Conservation (phyloP, 2,329 filamentous ascomycete species). For the Rasamsonia emersonii region DNA sequence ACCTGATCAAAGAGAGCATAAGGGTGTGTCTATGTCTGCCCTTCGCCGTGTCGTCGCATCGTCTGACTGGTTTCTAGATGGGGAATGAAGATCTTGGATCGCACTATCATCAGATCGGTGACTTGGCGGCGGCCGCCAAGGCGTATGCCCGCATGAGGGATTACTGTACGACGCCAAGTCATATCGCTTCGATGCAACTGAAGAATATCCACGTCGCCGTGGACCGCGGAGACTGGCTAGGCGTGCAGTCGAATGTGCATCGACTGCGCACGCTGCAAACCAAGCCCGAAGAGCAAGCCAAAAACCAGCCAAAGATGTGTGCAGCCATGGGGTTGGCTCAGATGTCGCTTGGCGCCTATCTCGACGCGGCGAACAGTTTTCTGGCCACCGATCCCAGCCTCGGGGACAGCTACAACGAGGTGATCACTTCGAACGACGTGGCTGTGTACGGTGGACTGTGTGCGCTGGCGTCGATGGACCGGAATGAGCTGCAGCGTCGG, state of each 20-base stretch:
- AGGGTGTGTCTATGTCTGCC: conserved; percentile 47
- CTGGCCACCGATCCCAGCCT: conserved; percentile 53
- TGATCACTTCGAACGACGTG: conserved; percentile 77
- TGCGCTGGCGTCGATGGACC: conserved; percentile 81
- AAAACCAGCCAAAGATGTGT: conserved; percentile 56
- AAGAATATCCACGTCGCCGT: conserved; percentile 69
- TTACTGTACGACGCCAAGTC: conserved; percentile 73
- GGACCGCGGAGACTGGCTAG: conserved; percentile 68
- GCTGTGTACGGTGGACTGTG: conserved; percentile 87
- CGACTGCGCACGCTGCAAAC: conserved; percentile 45
- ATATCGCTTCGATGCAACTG: conserved; percentile 73
- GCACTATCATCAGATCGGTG: conserved; percentile 71
- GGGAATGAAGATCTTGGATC: conserved; percentile 85
- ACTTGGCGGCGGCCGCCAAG: conserved; percentile 63
- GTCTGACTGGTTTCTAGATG: conserved; percentile 52
- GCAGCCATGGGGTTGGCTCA: conserved; percentile 54
- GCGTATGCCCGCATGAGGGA: conserved; percentile 82
- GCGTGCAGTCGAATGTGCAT: conserved; percentile 53
- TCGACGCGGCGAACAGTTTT: conserved; percentile 64
- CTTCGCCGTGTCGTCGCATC: background rate
- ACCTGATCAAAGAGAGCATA: conserved; percentile 94
- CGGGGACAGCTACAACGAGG: conserved; percentile 54
- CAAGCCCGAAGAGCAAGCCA: conserved; percentile 51
- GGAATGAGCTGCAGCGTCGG: conserved; percentile 60
- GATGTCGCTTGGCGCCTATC: conserved; percentile 48